These are phyloP conservation scores for Seiridium cupressi DNA, from an alignment of 2,329 filamentous ascomycete genomes.

Conservation along the genomic window DNA sequence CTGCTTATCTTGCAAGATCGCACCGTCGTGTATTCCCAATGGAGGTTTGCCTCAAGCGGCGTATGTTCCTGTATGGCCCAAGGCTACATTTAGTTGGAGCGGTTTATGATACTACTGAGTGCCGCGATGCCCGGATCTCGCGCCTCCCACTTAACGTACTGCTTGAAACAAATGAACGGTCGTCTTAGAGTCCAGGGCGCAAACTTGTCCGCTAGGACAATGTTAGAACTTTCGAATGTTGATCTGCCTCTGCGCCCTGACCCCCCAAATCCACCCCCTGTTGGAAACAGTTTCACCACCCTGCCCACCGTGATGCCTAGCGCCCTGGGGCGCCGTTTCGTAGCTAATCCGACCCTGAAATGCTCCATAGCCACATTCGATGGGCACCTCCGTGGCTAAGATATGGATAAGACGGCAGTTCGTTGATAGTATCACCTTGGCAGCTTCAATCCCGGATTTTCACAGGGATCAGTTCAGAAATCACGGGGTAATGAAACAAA, in stretches of 20 bases:
- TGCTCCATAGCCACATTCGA: not conserved
- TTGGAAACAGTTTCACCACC: not conserved
- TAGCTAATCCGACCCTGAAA: conserved; percentile 8
- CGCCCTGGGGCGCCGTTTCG: conserved; percentile 4
- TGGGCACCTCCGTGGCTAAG: not conserved
- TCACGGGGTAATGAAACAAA: no score
- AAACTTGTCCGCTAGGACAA: not conserved
- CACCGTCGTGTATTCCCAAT: no score
- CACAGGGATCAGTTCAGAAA: no score
- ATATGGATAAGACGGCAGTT: not conserved
- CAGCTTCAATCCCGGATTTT: not conserved
- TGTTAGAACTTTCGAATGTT: not conserved
- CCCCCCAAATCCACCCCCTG: not conserved
- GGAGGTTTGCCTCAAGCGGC: no score
- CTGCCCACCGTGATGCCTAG: conserved; percentile 14
- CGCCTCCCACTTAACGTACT: no score
- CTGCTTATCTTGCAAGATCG: no score
- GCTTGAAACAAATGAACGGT: no score
- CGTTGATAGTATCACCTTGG: conserved; percentile 25
- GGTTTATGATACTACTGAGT: no score
- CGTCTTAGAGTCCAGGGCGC: no score
- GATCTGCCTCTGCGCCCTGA: not conserved
- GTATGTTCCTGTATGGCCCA: no score
- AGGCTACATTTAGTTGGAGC: no score
- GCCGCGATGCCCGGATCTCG: no score